These are phyloP conservation scores for Colletotrichum eremochloae DNA, from an alignment of 2,329 filamentous ascomycete species.

Conservation along the genomic window DNA sequence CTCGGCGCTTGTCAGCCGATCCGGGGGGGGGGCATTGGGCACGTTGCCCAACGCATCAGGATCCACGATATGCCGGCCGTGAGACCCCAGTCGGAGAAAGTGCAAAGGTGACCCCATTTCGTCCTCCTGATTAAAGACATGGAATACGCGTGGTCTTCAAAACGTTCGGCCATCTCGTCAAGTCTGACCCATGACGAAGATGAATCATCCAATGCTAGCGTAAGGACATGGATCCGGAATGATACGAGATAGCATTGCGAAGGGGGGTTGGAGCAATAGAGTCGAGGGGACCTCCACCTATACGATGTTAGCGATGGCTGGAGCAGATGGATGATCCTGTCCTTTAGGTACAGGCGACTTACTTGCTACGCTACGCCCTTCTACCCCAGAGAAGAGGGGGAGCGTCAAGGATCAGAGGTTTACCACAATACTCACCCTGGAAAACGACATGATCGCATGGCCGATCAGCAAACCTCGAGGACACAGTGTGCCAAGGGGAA, in stretches of 20 bases:
- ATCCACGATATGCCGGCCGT: not conserved
- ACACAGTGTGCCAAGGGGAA: not conserved
- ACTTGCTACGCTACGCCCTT: not conserved
- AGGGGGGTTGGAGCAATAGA: not conserved
- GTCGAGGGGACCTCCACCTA: not conserved
- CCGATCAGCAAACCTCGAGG: no score
- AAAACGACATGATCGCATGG: not conserved
- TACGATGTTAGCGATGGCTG: not conserved
- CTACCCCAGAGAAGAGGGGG: not conserved
- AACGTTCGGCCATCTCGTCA: not conserved
- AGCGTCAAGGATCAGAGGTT: not conserved
- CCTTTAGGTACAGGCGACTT: no score
- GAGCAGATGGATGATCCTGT: not conserved
- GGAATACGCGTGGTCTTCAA: not conserved
- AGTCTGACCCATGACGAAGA: not conserved
- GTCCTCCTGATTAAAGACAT: not conserved
- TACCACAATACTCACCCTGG: not conserved
- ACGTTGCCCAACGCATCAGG: not conserved
- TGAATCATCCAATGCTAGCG: not conserved
- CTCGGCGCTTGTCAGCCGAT: conserved; percentile 12
- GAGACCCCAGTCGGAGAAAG: no score
- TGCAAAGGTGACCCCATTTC: not conserved
- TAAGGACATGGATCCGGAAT: not conserved
- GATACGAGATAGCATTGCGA: no score
- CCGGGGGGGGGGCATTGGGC: not conserved